Evolutionary conservation across 2,329 filamentous ascomycete genomes (phyloP).

Genomic region (Cryphonectria nitschkei): DNA sequence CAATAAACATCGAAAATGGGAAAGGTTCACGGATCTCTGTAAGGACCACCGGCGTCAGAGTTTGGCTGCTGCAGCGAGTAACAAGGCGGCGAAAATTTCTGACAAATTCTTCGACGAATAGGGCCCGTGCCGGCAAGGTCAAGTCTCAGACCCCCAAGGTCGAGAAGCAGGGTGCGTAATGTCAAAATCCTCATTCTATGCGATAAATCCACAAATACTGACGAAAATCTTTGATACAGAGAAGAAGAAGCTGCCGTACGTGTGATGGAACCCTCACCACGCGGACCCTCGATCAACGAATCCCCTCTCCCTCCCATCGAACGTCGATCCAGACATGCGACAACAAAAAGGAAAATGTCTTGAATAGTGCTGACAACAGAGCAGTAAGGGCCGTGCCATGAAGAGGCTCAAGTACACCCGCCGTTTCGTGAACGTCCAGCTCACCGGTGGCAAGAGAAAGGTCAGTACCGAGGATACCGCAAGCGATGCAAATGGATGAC

Average conservation of each 20-base stretch:
- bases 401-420: slow-evolving; percentile 95
- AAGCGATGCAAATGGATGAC: background rate
- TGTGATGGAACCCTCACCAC: slow-evolving; percentile 13
- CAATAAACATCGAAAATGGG: slow-evolving; percentile 63
- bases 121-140: slow-evolving; percentile 71
- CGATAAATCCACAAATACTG: slow-evolving; percentile 4
- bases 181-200: background rate
- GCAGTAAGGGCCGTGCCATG: slow-evolving; percentile 83
- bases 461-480: slow-evolving; percentile 50
- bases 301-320: background rate
- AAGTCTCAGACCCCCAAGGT: slow-evolving; percentile 89
- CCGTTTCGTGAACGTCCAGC: slow-evolving; percentile 94
- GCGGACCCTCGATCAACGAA: slow-evolving; percentile 10
- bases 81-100: slow-evolving; percentile 23
- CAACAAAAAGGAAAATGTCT: background rate
- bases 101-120: slow-evolving; percentile 28
- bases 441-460: slow-evolving; percentile 97
- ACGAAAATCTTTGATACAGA: slow-evolving; percentile 20
- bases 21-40: slow-evolving; percentile 88
- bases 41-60: slow-evolving; percentile 47
- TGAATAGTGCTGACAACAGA: slow-evolving; percentile 17
- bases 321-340: background rate
- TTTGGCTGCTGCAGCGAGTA: slow-evolving; percentile 42
- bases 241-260: slow-evolving; percentile 32
- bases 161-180: slow-evolving; percentile 30